These are phyloP conservation scores for Leishmania turanica DNA, from an alignment of 208 protist species.

Conservation along the genomic window DNA sequence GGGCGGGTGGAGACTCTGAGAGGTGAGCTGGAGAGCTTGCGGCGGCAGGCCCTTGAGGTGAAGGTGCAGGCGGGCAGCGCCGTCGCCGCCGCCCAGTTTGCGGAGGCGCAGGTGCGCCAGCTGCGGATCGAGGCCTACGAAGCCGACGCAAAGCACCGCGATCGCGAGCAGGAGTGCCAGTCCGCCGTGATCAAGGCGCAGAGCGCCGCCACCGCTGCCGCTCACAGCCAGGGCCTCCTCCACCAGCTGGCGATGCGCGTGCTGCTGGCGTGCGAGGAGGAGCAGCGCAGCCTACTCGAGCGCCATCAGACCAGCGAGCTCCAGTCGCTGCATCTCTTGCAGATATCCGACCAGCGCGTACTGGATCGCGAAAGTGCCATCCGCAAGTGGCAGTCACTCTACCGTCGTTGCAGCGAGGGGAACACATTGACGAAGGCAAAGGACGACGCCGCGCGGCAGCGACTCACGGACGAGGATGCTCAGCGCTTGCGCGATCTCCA, in stretches of 20 bases:
- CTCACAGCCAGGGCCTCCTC: neutral
- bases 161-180: constrained; percentile 32
- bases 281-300: constrained; percentile 46
- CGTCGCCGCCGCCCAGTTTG: constrained; percentile 24
- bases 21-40: constrained; percentile 33
- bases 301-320: constrained; percentile 36
- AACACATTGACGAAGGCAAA: neutral
- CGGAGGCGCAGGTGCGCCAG: constrained; percentile 33
- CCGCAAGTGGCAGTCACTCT: constrained; percentile 43
- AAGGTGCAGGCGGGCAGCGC: constrained; percentile 39
- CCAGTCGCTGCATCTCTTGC: constrained; percentile 31
- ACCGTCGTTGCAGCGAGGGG: constrained; percentile 31
- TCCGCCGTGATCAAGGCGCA: constrained; percentile 32
- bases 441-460: constrained; percentile 8
- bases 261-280: constrained; percentile 38
- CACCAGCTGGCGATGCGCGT: constrained; percentile 16
- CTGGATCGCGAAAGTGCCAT: constrained; percentile 32
- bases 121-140: constrained; percentile 31
- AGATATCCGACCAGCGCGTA: constrained; percentile 36
- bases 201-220: constrained; percentile 9
- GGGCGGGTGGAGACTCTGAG: constrained; percentile 22
- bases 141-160: constrained; percentile 21
- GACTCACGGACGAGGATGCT: constrained; percentile 26
- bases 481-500: constrained; percentile 28
- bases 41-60: constrained; percentile 24